Evolutionary conservation across 2,329 filamentous ascomycete genomes (phyloP).

Genomic region (Helicocarpus griseus): DNA sequence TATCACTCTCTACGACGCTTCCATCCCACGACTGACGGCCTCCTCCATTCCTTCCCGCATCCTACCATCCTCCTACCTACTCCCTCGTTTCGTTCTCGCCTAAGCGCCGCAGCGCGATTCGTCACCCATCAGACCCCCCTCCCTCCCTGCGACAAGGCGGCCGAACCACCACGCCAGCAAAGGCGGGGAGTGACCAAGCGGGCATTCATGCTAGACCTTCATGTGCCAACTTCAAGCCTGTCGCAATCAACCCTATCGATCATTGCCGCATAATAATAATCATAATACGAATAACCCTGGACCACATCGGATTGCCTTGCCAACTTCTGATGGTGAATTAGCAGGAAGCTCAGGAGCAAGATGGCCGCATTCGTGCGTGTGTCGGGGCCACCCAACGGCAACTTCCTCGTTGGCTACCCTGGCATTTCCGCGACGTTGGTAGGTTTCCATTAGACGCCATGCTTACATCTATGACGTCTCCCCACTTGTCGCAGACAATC

Average conservation of each 20-base stretch:
- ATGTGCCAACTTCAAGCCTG: neutral
- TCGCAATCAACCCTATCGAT: neutral
- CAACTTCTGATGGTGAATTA: slow-evolving; percentile 12
- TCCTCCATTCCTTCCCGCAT: neutral
- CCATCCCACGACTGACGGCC: neutral
- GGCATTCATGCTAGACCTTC: neutral
- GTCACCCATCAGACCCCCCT: neutral
- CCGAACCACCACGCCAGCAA: neutral
- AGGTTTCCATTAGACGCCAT: no score
- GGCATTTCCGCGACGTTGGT: slow-evolving; percentile 96
- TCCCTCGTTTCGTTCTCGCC: neutral
- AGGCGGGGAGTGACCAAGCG: neutral
- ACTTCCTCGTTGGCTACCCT: slow-evolving; percentile 92
- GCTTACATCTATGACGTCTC: no score
- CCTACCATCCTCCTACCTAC: neutral
- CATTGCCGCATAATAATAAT: no score
- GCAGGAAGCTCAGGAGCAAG: slow-evolving; percentile 19
- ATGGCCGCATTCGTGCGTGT: slow-evolving; percentile 85
- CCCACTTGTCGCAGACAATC: neutral
- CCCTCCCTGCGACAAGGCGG: neutral
- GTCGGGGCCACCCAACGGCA: slow-evolving; percentile 92
- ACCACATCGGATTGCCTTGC: neutral
- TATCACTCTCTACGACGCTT: neutral
- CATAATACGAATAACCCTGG: neutral
- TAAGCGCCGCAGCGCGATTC: neutral